Evolutionary conservation across 1,284 basidiomycete species (phyloP), one percentile per base, ranked within the genome.

Genomic region (Rhodotorula mucilaginosa): DNA sequence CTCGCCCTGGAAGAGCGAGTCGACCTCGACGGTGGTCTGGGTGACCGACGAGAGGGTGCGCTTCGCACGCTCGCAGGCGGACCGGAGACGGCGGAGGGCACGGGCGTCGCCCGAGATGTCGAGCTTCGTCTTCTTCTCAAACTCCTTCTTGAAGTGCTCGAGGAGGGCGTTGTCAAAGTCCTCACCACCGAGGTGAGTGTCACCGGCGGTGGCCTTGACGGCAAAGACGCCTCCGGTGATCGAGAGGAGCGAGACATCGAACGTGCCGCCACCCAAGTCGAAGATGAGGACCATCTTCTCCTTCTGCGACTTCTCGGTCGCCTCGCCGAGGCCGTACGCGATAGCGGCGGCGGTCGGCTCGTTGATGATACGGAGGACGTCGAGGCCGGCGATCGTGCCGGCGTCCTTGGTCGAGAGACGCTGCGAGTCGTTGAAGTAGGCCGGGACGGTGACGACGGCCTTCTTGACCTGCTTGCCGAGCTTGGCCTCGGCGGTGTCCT

Each of bases 211-310:
- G 75, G 87, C 86, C 84, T 87, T 87, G 82, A 88, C 87, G 79
- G 85, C 84, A 81, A 88, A 88, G 79, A 87, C 85, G 81, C 86
- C 86, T 75, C 85, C 86, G 67, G 84, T 84, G 82, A 88, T 87
- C 81, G 86, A 84, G 67, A 88, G 83, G 73, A 88, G 84, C 69
- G 87, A 88, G 73, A 87, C 86, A 85, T 87, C 87, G 83, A 88
- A 88, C 74, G 87, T 88, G 81, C 87, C 97, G 87, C 96, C 96
- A 82, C 96, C 96, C 74, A 99, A 87, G 87, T 99, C 96, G 88
- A 97, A 99, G 83, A 99, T 98, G 82, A 99, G 89, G 73, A 99
- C 96, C 82, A 96, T 97, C 86, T 94, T 94, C 88, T 99, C 94
- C 74, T 87, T 85, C 84, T 91, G 91, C 79, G 89, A 88, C 81